phyloP scores from a whole-genome alignment of 345 rosid species.

The Anacardium occidentale region DNA sequence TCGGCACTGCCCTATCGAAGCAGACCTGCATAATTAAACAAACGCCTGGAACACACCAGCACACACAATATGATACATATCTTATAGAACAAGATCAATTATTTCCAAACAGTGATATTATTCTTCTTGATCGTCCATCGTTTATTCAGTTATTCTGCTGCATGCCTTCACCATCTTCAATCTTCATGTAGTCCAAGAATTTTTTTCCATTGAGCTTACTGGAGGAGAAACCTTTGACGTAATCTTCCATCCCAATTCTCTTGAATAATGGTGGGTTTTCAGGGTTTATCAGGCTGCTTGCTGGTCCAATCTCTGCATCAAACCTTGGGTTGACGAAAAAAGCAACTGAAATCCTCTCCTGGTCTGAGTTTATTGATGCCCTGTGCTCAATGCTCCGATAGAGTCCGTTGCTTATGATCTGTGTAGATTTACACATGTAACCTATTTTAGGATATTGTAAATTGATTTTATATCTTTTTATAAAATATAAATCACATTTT shows the following conservation, averaged over 20 bases:
- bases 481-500: too few relatives aligned
- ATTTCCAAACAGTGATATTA: too few relatives aligned
- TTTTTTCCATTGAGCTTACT: slow-evolving; percentile 15
- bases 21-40: too few relatives aligned
- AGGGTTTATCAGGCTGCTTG: slow-evolving; percentile 10
- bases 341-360: slow-evolving; percentile 24
- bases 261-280: slow-evolving; percentile 28
- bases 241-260: slow-evolving; percentile 19
- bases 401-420: slow-evolving; percentile 36
- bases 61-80: too few relatives aligned
- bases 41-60: too few relatives aligned
- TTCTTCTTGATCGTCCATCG: too few relatives aligned
- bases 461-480: too few relatives aligned
- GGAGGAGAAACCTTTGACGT: slow-evolving; percentile 22
- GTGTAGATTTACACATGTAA: slow-evolving; percentile 2
- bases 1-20: too few relatives aligned
- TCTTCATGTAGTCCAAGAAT: slow-evolving; percentile 23
- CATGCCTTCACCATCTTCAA: slow-evolving; percentile 6
- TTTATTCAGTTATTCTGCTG: too few relatives aligned
- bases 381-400: slow-evolving; percentile 38
- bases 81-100: too few relatives aligned
- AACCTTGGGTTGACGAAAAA: slow-evolving; percentile 30
- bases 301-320: slow-evolving; percentile 32
- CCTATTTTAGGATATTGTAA: too few relatives aligned
- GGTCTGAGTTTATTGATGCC: slow-evolving; percentile 20